phyloP scores from a whole-genome alignment of 2,329 filamentous ascomycete genomes.

The Bimuria novae-zelandiae region DNA sequence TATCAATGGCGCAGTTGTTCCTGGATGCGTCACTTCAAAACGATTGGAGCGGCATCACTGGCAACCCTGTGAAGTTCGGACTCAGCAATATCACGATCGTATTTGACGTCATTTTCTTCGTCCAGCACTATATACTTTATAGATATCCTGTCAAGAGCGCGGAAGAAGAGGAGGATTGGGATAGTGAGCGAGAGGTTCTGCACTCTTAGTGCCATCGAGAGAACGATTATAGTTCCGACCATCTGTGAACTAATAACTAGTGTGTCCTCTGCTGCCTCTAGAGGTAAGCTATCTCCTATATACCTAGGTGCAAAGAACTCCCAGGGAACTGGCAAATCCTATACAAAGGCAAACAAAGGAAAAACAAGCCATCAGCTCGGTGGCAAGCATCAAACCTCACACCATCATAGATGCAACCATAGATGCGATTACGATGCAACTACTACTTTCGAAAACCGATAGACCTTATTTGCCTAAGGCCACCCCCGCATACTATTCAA shows the following conservation, averaged over 20 bases:
- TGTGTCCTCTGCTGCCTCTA: too few relatives aligned
- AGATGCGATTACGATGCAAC: background rate
- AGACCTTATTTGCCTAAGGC: background rate
- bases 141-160: slow-evolving; percentile 32
- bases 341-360: too few relatives aligned
- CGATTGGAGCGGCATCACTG: slow-evolving; percentile 89
- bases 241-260: too few relatives aligned
- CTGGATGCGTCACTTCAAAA: slow-evolving; percentile 83
- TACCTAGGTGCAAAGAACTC: too few relatives aligned
- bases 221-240: too few relatives aligned
- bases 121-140: slow-evolving; percentile 88
- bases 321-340: too few relatives aligned
- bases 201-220: slow-evolving; percentile 20
- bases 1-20: slow-evolving; percentile 79
- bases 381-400: too few relatives aligned
- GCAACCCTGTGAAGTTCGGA: slow-evolving; percentile 88
- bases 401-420: too few relatives aligned
- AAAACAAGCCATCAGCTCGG: too few relatives aligned
- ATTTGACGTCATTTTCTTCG: slow-evolving; percentile 85
- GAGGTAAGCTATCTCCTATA: too few relatives aligned
- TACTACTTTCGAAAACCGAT: background rate
- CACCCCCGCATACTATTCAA: background rate
- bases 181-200: slow-evolving; percentile 27
- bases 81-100: slow-evolving; percentile 83
- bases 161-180: slow-evolving; percentile 34